phyloP scores from a whole-genome alignment of 208 protist genomes.

The Trichomonas vaginalis region DNA sequence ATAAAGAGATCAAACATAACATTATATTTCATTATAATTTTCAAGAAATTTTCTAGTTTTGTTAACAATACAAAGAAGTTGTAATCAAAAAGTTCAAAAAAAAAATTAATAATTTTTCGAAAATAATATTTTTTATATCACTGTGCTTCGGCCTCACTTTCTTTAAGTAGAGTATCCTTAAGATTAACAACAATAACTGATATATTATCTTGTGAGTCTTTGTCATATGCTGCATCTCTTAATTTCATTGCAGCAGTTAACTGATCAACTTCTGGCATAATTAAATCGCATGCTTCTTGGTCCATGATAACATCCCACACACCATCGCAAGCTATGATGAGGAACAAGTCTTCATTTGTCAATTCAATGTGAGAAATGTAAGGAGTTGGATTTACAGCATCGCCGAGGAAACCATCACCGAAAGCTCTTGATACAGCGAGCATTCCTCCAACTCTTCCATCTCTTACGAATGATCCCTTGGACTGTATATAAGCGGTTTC shows the following conservation, averaged over 20 bases:
- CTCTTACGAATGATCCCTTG: not conserved
- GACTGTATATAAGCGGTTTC: not conserved
- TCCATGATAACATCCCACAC: not conserved
- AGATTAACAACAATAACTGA: not conserved
- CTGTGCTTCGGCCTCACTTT: not conserved
- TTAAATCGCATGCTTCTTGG: not conserved
- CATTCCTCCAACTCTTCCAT: not conserved
- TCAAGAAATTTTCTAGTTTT: too few species aligned
- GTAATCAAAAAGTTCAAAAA: too few species aligned
- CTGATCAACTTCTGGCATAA: not conserved
- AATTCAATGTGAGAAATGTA: not conserved
- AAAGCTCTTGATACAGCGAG: not conserved
- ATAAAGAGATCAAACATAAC: too few species aligned
- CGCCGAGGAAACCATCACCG: not conserved
- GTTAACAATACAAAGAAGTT: too few species aligned
- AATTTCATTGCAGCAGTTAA: not conserved
- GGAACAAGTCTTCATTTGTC: not conserved
- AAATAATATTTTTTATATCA: too few species aligned
- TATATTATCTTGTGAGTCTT: not conserved
- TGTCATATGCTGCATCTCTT: not conserved
- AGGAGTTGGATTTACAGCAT: not conserved
- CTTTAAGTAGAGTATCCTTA: not conserved
- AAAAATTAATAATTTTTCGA: too few species aligned
- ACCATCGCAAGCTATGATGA: constrained; percentile 10
- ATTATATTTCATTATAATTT: too few species aligned